These are phyloP conservation scores for Plasmodium cynomolgi DNA, from an alignment of 169 alveolate genomes.

Conservation along the genomic window DNA sequence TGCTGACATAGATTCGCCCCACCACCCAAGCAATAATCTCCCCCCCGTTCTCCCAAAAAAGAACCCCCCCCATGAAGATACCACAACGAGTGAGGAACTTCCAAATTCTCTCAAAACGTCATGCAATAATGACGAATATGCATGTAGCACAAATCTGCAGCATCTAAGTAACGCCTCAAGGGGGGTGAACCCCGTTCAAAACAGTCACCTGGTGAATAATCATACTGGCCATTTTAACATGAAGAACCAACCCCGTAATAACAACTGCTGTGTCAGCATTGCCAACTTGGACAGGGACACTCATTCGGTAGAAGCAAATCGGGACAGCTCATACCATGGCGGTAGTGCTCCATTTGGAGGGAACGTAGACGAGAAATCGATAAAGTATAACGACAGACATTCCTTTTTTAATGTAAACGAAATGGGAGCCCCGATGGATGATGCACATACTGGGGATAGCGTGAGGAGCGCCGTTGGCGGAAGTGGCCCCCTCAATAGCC, in stretches of 20 bases:
- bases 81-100: neutral
- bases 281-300: neutral
- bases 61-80: neutral
- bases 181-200: neutral
- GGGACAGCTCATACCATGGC: neutral
- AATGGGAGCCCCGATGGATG: neutral
- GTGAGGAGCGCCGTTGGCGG: neutral
- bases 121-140: neutral
- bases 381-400: neutral
- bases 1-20: neutral
- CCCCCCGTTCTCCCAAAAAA: neutral
- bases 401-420: neutral
- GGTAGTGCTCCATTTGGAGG: neutral
- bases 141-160: neutral
- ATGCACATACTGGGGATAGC: neutral
- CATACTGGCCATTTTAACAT: neutral
- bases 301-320: neutral
- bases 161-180: neutral
- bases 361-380: neutral
- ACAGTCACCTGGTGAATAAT: neutral
- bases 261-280: neutral
- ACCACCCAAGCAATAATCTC: neutral
- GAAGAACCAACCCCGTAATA: neutral
- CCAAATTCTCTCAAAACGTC: neutral
- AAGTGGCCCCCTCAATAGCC: neutral